Conservation (phyloP, 768 basidiomycete species). For the Termitomyces sp. region DNA sequence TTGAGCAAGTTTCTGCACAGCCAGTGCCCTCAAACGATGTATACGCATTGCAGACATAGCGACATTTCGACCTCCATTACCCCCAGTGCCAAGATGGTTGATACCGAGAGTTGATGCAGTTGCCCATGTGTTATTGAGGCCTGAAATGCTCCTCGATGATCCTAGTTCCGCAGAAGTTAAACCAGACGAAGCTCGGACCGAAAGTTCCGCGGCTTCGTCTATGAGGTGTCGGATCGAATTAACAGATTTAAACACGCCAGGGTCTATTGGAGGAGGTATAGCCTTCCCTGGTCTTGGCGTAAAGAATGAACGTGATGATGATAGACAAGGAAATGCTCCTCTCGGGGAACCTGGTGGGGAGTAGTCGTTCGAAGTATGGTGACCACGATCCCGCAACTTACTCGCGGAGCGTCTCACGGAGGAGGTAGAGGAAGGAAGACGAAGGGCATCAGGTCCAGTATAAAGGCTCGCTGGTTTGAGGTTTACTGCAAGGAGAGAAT, state of each 20-base stretch:
- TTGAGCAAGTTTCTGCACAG: conserved; percentile 80
- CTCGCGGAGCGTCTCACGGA: conserved; percentile 17
- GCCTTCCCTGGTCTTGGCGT: conserved; percentile 57
- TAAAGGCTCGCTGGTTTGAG: conserved; percentile 63
- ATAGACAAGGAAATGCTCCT: conserved; percentile 26
- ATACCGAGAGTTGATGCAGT: conserved; percentile 59
- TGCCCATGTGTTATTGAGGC: conserved; percentile 50
- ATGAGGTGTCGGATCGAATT: conserved; percentile 72
- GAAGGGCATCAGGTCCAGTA: conserved; percentile 33
- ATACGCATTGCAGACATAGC: conserved; percentile 83
- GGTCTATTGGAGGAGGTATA: conserved; percentile 83
- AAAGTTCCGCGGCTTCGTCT: conserved; percentile 85
- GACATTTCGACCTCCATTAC: conserved; percentile 59
- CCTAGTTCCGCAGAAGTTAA: conserved; percentile 70
- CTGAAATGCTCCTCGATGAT: conserved; percentile 46
- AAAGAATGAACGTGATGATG: conserved; percentile 43
- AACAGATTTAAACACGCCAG: conserved; percentile 78
- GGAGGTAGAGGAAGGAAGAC: conserved; percentile 24
- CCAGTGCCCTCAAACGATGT: conserved; percentile 72
- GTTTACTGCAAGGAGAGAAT: conserved; percentile 75
- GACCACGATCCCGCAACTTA: conserved; percentile 41
- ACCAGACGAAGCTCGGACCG: conserved; percentile 83
- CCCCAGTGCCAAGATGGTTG: conserved; percentile 45
- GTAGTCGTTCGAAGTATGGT: conserved; percentile 33
- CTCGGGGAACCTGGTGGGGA: conserved; percentile 43